Conservation (phyloP, 2,329 filamentous ascomycete species). For the Pseudogymnoascus sp. region DNA sequence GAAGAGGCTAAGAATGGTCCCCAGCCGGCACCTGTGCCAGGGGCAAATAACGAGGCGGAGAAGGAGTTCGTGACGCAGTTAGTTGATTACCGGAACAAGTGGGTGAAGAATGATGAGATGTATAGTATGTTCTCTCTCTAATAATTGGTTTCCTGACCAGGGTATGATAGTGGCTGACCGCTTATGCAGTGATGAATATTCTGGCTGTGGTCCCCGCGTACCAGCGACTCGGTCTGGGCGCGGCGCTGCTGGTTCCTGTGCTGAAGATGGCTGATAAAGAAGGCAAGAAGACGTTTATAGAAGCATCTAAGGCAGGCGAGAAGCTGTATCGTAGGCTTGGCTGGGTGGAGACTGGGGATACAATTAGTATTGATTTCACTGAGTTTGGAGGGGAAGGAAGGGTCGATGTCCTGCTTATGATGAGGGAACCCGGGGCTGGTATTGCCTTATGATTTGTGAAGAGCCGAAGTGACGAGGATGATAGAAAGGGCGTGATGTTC, state of each 20-base stretch:
- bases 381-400: not conserved
- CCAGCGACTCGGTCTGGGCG: constrained; percentile 31
- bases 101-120: constrained; percentile 27
- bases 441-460: not conserved
- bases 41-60: constrained; percentile 25
- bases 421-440: constrained; percentile 5
- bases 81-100: constrained; percentile 23
- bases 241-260: constrained; percentile 30
- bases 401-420: not conserved
- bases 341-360: constrained; percentile 27
- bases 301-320: constrained; percentile 31
- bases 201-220: constrained; percentile 32
- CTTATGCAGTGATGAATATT: constrained; percentile 27
- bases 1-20: constrained; percentile 2
- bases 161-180: not conserved
- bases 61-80: constrained; percentile 28
- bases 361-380: not conserved
- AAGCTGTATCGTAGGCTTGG: constrained; percentile 34
- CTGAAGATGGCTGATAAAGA: constrained; percentile 31
- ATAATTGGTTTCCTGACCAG: not conserved
- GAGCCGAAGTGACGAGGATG: too few relatives aligned
- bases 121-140: constrained; percentile 18
- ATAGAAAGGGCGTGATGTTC: not conserved
- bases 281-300: constrained; percentile 31
- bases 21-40: constrained; percentile 24